Evolutionary conservation across 495 filamentous ascomycete species (phyloP), one percentile per base, ranked within the genome.

Genomic region (Pseudoneurospora amorphoporcata): DNA sequence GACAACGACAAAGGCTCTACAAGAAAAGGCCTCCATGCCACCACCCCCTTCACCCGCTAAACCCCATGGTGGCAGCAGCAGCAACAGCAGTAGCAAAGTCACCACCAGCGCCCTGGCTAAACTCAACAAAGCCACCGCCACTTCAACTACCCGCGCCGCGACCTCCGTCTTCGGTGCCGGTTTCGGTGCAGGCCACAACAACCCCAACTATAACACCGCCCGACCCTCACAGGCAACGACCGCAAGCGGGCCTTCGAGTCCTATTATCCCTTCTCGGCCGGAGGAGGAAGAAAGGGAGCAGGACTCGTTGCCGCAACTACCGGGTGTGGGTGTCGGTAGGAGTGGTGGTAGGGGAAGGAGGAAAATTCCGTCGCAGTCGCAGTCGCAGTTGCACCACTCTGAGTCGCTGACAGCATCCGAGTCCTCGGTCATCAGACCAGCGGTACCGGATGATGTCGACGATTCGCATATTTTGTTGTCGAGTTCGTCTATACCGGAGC

Each of bases 161-260:
- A 38, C 47, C 39, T 23, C 70, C 74, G 0, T 58, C 71, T 1
- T 69, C 10, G 9, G 4, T 68, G 14, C 38, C 19, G 14, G 68
- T 45, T 39, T 72, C 16, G 68, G n/a, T 75, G 69, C 71, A 70
- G 72, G 71, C 58, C 70, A 70, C 29, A 39, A 42, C 68, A 38
- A 29, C 35, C 38, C 53, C 29, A 35, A 65, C 1, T 65, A 65
- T 4, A 71, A 70, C 41, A 53, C 39, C 14, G 72, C 84, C 39
- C 78, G 79, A 2, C 75, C 82, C 1, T 86, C 84, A 5, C 83
- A 86, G 69, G 84, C 84, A 19, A 84, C 83, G 0, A 85, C 84
- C 10, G 84, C 82, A 39, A 82, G 80, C 69, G 72, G 78, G 12
- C 39, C 73, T 5, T 84, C 83, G 2, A 82, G 73, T 23, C 79